Conservation (phyloP, 768 basidiomycete species). For the Boletellus sp. region DNA sequence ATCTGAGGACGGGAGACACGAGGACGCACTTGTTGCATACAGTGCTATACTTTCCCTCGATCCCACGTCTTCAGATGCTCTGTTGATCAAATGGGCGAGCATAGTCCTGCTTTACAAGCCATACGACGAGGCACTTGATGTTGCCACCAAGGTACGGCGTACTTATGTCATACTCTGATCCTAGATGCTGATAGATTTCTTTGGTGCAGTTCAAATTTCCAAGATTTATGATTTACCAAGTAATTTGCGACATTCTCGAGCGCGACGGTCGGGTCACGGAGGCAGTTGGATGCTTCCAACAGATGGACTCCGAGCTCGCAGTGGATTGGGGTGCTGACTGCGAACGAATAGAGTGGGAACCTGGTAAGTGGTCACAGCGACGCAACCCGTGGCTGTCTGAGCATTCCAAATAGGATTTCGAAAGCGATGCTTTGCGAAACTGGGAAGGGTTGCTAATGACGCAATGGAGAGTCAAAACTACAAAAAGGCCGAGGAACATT, state of each 20-base stretch:
- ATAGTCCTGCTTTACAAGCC: not conserved
- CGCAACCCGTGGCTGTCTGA: not conserved
- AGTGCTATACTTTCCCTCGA: not conserved
- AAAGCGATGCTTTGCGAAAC: too few species aligned
- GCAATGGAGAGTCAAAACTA: too few species aligned
- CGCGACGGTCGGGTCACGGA: not conserved
- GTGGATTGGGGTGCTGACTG: not conserved
- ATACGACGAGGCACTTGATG: not conserved
- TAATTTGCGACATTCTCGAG: conserved; percentile 8
- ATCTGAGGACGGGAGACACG: not conserved
- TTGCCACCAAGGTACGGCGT: not conserved
- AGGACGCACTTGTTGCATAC: not conserved
- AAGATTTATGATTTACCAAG: not conserved
- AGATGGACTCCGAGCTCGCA: not conserved
- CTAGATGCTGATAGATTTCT: too few species aligned
- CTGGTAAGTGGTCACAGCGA: not conserved
- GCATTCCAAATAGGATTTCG: too few species aligned
- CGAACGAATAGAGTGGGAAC: conserved; percentile 1
- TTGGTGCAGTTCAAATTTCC: conserved; percentile 4
- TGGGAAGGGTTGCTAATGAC: too few species aligned
- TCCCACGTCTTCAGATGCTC: not conserved
- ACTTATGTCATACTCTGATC: not conserved
- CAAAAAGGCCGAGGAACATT: too few species aligned
- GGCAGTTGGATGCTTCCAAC: not conserved
- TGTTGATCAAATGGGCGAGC: conserved; percentile 1